Conservation (phyloP, 2,329 filamentous ascomycete species). For the Scedosporium boydii region DNA sequence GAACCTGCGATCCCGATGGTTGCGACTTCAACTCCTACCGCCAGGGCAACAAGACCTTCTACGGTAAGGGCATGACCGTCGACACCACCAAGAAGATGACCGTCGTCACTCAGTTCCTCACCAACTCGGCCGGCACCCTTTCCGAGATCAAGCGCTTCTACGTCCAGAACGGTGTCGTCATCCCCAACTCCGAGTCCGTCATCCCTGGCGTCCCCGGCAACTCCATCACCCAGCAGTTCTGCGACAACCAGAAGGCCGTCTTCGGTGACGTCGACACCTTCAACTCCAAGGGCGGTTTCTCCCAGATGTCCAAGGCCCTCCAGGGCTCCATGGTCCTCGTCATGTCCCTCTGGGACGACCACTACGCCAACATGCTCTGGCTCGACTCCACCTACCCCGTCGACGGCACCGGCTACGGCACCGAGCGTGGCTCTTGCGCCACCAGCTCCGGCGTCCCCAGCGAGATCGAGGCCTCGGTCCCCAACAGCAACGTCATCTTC, state of each 20-base stretch:
- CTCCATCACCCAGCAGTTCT: conserved; percentile 48
- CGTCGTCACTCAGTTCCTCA: conserved; percentile 57
- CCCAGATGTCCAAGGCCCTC: conserved; percentile 41
- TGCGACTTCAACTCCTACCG: conserved; percentile 65
- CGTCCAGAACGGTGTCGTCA: conserved; percentile 50
- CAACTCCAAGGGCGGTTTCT: conserved; percentile 44
- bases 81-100: conserved; percentile 52
- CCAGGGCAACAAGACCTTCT: conserved; percentile 54
- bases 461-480: conserved; percentile 34
- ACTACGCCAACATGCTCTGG: conserved; percentile 63
- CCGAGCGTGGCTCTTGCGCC: conserved; percentile 44
- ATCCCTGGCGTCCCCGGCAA: conserved; percentile 29
- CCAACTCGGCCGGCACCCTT: conserved; percentile 38
- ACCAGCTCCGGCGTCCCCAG: conserved; percentile 40
- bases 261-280: conserved; percentile 49
- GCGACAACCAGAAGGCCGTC: conserved; percentile 44
- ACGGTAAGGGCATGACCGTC: conserved; percentile 45
- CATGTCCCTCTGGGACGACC: conserved; percentile 53
- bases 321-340: conserved; percentile 35
- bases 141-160: conserved; percentile 56
- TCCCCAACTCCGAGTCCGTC: conserved; percentile 39
- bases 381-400: conserved; percentile 58
- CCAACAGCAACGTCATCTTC: conserved; percentile 43
- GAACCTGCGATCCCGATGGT: conserved; percentile 58
- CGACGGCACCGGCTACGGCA: conserved; percentile 32